Base-by-base conservation (phyloP, 805 yeast genomes). In the Ogataea degrootiae region DNA sequence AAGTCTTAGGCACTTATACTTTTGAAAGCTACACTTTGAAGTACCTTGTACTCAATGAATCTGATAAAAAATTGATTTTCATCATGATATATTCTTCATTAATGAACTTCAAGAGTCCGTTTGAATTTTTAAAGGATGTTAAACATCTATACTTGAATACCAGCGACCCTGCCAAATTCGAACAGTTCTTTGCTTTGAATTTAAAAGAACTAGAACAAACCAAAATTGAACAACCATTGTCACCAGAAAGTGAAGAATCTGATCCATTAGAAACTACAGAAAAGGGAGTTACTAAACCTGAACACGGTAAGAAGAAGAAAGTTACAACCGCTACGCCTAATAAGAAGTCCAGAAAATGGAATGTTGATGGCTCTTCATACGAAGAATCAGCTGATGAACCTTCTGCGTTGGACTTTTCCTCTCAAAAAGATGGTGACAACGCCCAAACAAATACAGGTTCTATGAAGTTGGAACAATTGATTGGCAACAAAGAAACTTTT, bases 261-360 rank as follows among this genome's bases (percentile, higher is more conserved):
- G 45, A 39, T 23, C 22, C 7, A 36, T 35, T 15, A 43, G 29
- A 37, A 31, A 17, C 26, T 23, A 22, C 34, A 26, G 26, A 15
- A 17, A 12, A 8, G n/a, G 42, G 35, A 36, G 45, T 16, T 6
- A 34, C 11, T 39, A 23, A 19, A 29, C 36, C 22, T n/a, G 40
- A 37, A 19, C 15, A 23, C 6, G 44, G 35, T 14, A 49, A 50
- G 39, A 45, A 41, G 35, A 53, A 51, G 49, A 51, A 47, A 49
- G 57, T 41, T 41, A 51, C 38, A 39, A 34, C 45, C 8, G 44
- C 53, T 5, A 50, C 37, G 11, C 41, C 40, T 23, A 48, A 55
- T 14, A 78, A 80, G 60, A 73, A 70, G 60, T 66, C 70, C 33
- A 74, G 92, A 58, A 81, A 75, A 58, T 83, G 88, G 88, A 83